Evolutionary conservation across 306 rosid genomes (phyloP).

Genomic region (Herpetospermum pedunculosum): DNA sequence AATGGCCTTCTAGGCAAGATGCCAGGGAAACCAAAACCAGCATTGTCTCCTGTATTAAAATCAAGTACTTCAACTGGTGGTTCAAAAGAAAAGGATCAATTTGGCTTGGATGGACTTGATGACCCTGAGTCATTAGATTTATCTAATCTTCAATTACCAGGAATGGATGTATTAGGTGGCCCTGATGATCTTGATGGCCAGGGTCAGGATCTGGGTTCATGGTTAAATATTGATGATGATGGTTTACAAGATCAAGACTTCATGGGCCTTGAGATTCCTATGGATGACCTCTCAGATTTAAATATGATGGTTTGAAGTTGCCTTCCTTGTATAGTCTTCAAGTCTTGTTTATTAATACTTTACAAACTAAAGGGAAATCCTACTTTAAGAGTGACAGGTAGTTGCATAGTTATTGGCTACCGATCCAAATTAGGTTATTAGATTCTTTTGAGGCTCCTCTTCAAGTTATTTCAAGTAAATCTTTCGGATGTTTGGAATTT

Average conservation of each 20-base stretch:
- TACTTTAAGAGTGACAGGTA: slow-evolving; percentile 66
- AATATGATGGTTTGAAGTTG: slow-evolving; percentile 96
- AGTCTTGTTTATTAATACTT: slow-evolving; percentile 75
- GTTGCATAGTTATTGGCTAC: slow-evolving; percentile 25
- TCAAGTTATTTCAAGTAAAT: slow-evolving; percentile 84
- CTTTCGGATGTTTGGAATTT: slow-evolving; percentile 64
- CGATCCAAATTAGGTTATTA: slow-evolving; percentile 70
- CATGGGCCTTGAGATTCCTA: slow-evolving; percentile 99
- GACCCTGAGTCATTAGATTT: slow-evolving; percentile 69
- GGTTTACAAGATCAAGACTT: slow-evolving; percentile 83
- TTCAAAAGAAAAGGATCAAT: slow-evolving; percentile 52
- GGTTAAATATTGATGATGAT: slow-evolving; percentile 95
- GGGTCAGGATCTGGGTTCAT: slow-evolving; percentile 89
- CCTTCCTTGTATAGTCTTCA: slow-evolving; percentile 67
- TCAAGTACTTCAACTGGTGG: slow-evolving; percentile 37
- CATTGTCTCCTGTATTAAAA: slow-evolving; percentile 50
- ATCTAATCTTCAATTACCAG: slow-evolving; percentile 82
- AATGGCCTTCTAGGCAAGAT: slow-evolving; percentile 82
- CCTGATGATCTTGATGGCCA: slow-evolving; percentile 73
- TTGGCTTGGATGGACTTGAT: slow-evolving; percentile 54
- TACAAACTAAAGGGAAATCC: slow-evolving; percentile 72
- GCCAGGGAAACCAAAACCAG: slow-evolving; percentile 67
- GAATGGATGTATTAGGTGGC: slow-evolving; percentile 79
- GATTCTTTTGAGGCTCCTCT: slow-evolving; percentile 83
- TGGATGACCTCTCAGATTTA: slow-evolving; percentile 98